A percentile compares a stretch with the other conserved stretches of the same genome.
Evolutionary conservation across 257 asterid genomes (phyloP).

Genomic region (Solanum chaucha): DNA sequence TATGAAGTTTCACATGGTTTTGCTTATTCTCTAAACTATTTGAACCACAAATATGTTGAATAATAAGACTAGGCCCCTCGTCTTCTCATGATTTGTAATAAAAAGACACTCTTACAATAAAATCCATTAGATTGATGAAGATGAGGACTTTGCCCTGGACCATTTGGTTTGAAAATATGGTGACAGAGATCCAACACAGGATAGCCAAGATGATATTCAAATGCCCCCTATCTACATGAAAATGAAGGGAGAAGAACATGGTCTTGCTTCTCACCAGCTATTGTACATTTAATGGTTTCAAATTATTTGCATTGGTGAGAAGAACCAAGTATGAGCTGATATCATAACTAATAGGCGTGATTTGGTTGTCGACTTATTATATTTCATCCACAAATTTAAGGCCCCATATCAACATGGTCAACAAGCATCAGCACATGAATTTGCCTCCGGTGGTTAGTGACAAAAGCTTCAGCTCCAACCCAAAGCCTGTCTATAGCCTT

Average conservation of each 20-base stretch:
- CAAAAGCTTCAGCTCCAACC: background rate
- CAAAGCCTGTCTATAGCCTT: background rate
- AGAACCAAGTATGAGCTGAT: background rate
- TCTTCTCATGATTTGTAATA: background rate
- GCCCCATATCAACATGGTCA: background rate
- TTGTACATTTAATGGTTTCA: background rate
- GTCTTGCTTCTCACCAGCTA: background rate
- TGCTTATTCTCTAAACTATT: background rate
- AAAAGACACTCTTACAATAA: background rate
- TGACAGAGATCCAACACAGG: background rate
- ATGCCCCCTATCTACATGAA: background rate
- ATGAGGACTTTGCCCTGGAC: background rate
- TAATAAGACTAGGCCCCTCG: background rate
- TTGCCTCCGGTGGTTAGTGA: background rate
- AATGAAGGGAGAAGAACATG: background rate
- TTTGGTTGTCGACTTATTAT: background rate
- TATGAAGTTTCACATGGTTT: background rate
- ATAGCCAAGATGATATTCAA: background rate
- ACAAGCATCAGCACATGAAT: background rate
- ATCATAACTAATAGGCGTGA: background rate
- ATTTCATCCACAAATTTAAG: background rate
- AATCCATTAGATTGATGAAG: background rate
- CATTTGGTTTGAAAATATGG: background rate
- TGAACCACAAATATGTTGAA: background rate
- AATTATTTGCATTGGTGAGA: background rate